Evolutionary conservation across 768 basidiomycete species (phyloP).

Genomic region (Amanita polypyramis): DNA sequence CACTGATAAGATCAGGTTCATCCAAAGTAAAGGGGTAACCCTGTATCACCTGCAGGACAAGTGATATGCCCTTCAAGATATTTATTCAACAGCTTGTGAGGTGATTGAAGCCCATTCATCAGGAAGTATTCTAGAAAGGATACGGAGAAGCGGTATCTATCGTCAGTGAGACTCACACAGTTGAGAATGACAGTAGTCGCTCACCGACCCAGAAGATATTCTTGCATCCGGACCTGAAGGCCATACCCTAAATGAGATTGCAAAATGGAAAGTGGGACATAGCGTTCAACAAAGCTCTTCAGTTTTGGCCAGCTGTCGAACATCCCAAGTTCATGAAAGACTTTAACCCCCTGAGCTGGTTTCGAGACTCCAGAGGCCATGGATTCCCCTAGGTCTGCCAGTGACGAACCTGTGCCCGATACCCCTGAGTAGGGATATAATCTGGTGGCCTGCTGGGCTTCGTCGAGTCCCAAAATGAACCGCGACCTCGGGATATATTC

Average conservation of each 20-base stretch:
- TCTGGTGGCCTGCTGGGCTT: slow-evolving; percentile 7
- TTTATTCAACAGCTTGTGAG: slow-evolving; percentile 10
- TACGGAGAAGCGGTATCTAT: slow-evolving; percentile 12
- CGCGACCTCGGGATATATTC: slow-evolving; percentile 8
- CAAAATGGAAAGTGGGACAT: slow-evolving; percentile 10
- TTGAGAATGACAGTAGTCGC: slow-evolving; percentile 4
- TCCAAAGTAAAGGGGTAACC: slow-evolving; percentile 2
- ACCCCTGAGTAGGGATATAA: slow-evolving; percentile 10
- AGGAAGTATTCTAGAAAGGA: slow-evolving; percentile 13
- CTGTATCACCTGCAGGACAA: slow-evolving; percentile 4
- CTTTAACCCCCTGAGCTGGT: slow-evolving; percentile 7
- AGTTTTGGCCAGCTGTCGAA: slow-evolving; percentile 11
- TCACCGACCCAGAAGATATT: slow-evolving; percentile 10
- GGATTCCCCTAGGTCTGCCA: slow-evolving; percentile 10
- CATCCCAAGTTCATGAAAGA: slow-evolving; percentile 13
- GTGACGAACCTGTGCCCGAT: slow-evolving; percentile 8
- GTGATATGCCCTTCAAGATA: slow-evolving; percentile 7
- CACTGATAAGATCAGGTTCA: slow-evolving; percentile 6
- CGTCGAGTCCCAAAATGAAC: slow-evolving; percentile 10
- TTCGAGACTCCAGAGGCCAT: slow-evolving; percentile 10
- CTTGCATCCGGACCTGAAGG: slow-evolving; percentile 8
- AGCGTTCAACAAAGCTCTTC: slow-evolving; percentile 8
- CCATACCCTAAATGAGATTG: slow-evolving; percentile 5
- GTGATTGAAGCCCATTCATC: slow-evolving; percentile 13
- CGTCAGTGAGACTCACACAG: slow-evolving; percentile 7